Conservation (phyloP, 768 basidiomycete species). For the Sporobolomyces pararoseus region DNA sequence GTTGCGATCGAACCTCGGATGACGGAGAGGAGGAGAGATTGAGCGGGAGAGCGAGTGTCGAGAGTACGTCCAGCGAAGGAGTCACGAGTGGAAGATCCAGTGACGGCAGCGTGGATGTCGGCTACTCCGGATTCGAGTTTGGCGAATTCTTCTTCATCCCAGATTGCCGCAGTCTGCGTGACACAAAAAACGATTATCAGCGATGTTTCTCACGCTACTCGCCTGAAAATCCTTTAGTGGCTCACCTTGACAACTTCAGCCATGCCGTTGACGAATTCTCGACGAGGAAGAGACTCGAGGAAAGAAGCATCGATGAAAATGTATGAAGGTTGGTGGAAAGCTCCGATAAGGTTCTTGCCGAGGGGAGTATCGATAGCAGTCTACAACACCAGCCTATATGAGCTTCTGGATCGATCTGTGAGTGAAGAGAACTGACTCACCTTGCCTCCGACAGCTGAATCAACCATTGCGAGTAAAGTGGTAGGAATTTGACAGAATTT, state of each 20-base stretch:
- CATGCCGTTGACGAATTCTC: slow-evolving; percentile 98
- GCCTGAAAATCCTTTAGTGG: too few species aligned
- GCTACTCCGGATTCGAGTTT: slow-evolving; percentile 78
- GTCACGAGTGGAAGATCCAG: slow-evolving; percentile 58
- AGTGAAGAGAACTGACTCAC: slow-evolving; percentile 10
- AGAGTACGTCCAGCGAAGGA: slow-evolving; percentile 54
- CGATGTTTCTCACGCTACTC: too few species aligned
- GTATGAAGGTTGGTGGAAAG: slow-evolving; percentile 97
- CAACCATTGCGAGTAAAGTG: slow-evolving; percentile 95
- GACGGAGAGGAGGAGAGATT: slow-evolving; percentile 78
- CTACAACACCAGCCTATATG: slow-evolving; percentile 31
- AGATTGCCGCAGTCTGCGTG: slow-evolving; percentile 91
- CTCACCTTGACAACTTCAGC: slow-evolving; percentile 93
- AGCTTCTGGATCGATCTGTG: not conserved
- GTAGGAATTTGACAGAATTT: slow-evolving; percentile 95
- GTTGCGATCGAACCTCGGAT: slow-evolving; percentile 90
- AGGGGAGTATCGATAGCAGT: slow-evolving; percentile 98
- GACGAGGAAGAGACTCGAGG: slow-evolving; percentile 81
- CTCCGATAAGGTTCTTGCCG: slow-evolving; percentile 96
- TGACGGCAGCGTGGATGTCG: slow-evolving; percentile 78
- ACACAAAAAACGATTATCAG: not conserved
- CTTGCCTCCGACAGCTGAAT: slow-evolving; percentile 94
- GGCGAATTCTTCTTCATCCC: slow-evolving; percentile 85
- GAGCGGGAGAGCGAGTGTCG: slow-evolving; percentile 64
- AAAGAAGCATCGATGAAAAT: slow-evolving; percentile 97